Base-by-base conservation (phyloP, 2,329 filamentous ascomycete genomes). In the Epichloe sibirici region DNA sequence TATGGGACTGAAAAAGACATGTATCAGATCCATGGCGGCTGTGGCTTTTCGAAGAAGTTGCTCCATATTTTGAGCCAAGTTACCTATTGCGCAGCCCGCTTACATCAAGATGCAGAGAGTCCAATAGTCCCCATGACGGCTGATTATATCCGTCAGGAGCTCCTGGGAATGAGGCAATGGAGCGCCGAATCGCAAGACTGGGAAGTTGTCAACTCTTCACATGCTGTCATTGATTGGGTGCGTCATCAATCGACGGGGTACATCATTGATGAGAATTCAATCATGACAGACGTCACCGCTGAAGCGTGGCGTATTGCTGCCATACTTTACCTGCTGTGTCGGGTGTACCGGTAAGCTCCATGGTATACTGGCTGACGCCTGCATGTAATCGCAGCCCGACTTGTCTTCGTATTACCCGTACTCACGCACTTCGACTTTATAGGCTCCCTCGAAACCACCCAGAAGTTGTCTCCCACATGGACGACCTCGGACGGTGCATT, bases 291-390 rank as follows among this genome's bases (percentile, higher is more conserved):
- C 37, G 65, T 69, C 9, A 71, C 69, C 5, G 69, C 69, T 0
- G 70, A 72, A 55, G 66, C 68, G 9, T 72, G 70, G 69, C 66
- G 70, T 47, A 53, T 71, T 39, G 65, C 69, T 4, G 67, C 63
- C 5, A 63, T 71, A 7, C 59, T 71, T 7, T 72, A 72, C 53
- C 52, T 67, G 9, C 67, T 70, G 51, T 72, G 68, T 42, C 67
- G 69, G 23, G 62, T 69, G 13, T 49, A 66, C 43, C 66, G 68
- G 68, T 70, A 57, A 43, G 61, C 37, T 12, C 11, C 17, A 34
- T 4, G 25, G 12, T 4, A 15, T 23, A 35, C 17, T 5, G 38
- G 23, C 17, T 5, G 38, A n/a, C 23, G 28, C 6, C 45, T 45
- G 5, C 43, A 34, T n/a, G 40, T 34, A 5, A 42, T 28, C 21